Base-by-base conservation (phyloP, 306 rosid species). In the Coriaria nepalensis region DNA sequence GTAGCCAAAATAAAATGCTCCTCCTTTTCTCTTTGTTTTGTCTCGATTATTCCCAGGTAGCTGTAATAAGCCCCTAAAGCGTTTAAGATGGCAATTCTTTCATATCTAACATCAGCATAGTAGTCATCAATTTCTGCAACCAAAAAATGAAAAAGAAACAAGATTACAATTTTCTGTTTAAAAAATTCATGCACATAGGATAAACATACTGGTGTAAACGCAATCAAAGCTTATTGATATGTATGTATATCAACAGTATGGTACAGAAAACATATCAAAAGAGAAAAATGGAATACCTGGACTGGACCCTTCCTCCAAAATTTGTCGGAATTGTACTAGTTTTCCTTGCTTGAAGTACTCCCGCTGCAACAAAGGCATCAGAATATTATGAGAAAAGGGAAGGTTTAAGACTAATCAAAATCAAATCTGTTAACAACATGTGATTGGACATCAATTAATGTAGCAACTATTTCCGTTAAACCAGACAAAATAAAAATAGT, bases 331-430 rank as follows among this genome's bases (percentile, higher is more conserved):
- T 61, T 92, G 93, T 58, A 85, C 93, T 50, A 77, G 48, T 48
- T 85, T 92, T 34, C 96, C 96, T 63, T 86, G 99, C 72, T 92
- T 82, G 75, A 86, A 92, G 77, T 92, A 92, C 76, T 86, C 93
- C 68, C 99, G 76, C 99, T 86, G 78, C 68, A 73, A 34, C 29
- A 20, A 58, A 29, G 43, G 13, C 50, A 58, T 48, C 5, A 43
- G 14, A 57, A 50, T 10, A 13, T 29, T 15, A 10, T 38, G n/a
- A n/a, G n/a, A n/a, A n/a, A n/a, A n/a, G n/a, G n/a, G n/a, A n/a
- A n/a, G n/a, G n/a, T n/a, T n/a, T n/a, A n/a, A n/a, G n/a, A n/a
- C n/a, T n/a, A n/a, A n/a, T n/a, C n/a, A n/a, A n/a, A 20, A 3
- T 20, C 29, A 20, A 1, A 20, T 20, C 29, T 20, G 29, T 20